Percentiles rank a stretch among this genome's conserved stretches.
Conservation (phyloP, 169 alveolate genomes). For the Haemoproteus tartakovskyi region DNA sequence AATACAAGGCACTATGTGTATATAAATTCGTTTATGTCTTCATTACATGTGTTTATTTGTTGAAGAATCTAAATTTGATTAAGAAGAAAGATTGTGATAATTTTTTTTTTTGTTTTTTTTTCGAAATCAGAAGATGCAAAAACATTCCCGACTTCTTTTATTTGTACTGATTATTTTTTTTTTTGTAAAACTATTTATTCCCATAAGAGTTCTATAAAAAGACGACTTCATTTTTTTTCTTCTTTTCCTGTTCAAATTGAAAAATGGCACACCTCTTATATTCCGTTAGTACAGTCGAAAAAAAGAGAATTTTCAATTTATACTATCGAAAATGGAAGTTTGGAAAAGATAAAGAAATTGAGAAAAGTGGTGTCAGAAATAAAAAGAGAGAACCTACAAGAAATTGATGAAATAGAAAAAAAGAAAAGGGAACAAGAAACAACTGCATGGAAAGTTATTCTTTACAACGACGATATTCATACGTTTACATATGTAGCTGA, state of each 20-base stretch:
- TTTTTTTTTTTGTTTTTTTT: no score
- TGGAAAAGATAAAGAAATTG: conserved; percentile 48
- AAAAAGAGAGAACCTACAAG: conserved; percentile 47
- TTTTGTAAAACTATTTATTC: no score
- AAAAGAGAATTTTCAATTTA: conserved; percentile 4
- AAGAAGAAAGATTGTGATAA: no score
- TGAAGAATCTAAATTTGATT: no score
- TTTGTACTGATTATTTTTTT: no score
- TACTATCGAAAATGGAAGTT: conserved; percentile 9
- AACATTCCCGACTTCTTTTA: no score
- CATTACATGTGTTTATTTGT: no score
- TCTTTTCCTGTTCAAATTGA: not conserved
- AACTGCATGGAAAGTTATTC: conserved; percentile 82
- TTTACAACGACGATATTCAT: conserved; percentile 85
- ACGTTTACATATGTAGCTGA: conserved; percentile 83
- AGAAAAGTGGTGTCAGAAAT: conserved; percentile 50
- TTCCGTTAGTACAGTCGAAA: conserved; percentile 6
- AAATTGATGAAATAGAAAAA: conserved; percentile 53
- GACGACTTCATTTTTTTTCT: no score
- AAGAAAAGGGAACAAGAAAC: conserved; percentile 71
- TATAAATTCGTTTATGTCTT: no score
- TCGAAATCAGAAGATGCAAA: no score
- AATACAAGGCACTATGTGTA: no score
- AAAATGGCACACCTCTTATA: not conserved
- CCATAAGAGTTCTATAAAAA: no score